Evolutionary conservation across 176 grass and related monocot genomes (phyloP).

Genomic region (Lolium multiflorum): DNA sequence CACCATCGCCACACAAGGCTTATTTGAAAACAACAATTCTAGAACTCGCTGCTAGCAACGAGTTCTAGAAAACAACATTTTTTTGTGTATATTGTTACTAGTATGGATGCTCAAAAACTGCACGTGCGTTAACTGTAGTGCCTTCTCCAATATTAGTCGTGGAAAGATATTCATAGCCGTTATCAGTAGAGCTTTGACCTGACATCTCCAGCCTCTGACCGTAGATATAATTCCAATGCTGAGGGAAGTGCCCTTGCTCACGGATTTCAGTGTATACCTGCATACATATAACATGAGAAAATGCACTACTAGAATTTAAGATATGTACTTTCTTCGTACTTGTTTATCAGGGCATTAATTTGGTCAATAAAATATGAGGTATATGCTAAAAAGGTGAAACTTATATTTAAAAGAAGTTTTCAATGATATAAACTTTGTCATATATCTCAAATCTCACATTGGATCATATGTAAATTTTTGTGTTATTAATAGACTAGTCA

Average conservation of each 20-base stretch:
- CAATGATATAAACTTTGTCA: too few relatives aligned
- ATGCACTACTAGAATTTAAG: background rate
- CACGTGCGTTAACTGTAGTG: background rate
- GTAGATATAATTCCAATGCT: background rate
- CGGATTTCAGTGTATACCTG: slow-evolving; percentile 36
- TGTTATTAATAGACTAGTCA: too few relatives aligned
- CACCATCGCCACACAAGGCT: too few relatives aligned
- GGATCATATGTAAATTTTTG: background rate
- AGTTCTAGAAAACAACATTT: too few relatives aligned
- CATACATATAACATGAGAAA: slow-evolving; percentile 5
- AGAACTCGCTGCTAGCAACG: too few relatives aligned
- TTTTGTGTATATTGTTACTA: too few relatives aligned
- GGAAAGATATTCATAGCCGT: background rate
- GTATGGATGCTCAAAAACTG: background rate
- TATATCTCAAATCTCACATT: background rate
- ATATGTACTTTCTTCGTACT: too few relatives aligned
- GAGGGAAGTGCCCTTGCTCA: slow-evolving; percentile 20
- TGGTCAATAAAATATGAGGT: too few relatives aligned
- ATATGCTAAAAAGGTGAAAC: too few relatives aligned
- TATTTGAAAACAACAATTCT: too few relatives aligned
- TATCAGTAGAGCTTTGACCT: background rate
- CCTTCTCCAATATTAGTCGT: background rate
- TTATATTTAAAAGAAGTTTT: too few relatives aligned
- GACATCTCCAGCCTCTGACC: background rate
- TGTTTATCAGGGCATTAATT: too few relatives aligned